Percentiles rank a stretch among this genome's conserved stretches.
These are phyloP conservation scores for Candida sp. DNA, from an alignment of 1,139 yeast species.

Conservation along the genomic window DNA sequence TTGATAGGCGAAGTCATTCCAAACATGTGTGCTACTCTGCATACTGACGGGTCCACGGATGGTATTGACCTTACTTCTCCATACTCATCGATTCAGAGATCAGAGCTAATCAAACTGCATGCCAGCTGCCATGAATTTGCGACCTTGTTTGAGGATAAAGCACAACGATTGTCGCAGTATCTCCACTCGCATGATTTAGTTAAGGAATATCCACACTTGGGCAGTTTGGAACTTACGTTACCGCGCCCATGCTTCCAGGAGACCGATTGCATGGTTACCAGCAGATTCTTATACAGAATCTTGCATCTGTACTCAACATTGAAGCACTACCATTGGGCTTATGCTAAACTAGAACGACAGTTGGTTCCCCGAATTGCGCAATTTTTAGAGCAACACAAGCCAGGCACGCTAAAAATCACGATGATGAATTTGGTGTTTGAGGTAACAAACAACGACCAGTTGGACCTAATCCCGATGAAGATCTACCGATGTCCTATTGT, in stretches of 20 bases:
- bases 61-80: conserved; percentile 14
- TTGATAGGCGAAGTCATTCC: conserved; percentile 34
- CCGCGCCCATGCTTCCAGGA: conserved; percentile 11
- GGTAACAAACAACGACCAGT: conserved; percentile 11
- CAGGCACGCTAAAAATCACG: conserved; percentile 15
- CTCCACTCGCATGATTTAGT: conserved; percentile 9
- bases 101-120: conserved; percentile 19
- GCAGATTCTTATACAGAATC: conserved; percentile 35
- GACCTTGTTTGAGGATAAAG: conserved; percentile 17
- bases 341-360: conserved; percentile 43
- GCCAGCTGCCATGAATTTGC: conserved; percentile 18
- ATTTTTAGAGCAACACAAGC: conserved; percentile 7
- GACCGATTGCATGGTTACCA: conserved; percentile 21
- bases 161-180: conserved; percentile 9
- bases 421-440: conserved; percentile 27
- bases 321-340: conserved; percentile 49
- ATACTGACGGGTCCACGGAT: neutral
- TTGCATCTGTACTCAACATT: conserved; percentile 43
- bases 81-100: conserved; percentile 16
- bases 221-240: conserved; percentile 9
- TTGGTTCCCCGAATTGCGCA: conserved; percentile 28
- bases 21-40: neutral
- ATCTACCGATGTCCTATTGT: conserved; percentile 30
- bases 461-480: conserved; percentile 10
- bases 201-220: conserved; percentile 11